Conservation (phyloP, 2,329 filamentous ascomycete species). For the Kalmusia sp. region DNA sequence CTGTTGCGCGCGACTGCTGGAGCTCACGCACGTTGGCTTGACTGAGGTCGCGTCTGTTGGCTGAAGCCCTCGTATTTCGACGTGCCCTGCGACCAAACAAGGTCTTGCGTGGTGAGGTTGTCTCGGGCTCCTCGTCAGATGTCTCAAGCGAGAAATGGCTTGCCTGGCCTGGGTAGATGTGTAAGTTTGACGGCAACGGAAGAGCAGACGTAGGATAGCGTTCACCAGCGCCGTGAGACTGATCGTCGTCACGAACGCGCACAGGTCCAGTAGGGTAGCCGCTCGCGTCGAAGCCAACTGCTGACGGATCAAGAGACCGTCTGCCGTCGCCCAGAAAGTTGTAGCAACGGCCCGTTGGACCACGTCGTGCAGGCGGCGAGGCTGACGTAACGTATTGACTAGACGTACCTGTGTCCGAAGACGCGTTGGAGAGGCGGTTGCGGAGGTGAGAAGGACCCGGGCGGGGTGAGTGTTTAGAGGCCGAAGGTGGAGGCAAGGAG, state of each 20-base stretch:
- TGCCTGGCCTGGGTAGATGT: slow-evolving; percentile 28
- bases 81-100: slow-evolving; percentile 31
- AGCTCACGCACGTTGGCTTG: slow-evolving; percentile 3
- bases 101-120: slow-evolving; percentile 27
- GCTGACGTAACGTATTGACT: slow-evolving; percentile 20
- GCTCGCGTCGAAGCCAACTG: slow-evolving; percentile 16
- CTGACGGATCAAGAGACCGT: slow-evolving; percentile 4
- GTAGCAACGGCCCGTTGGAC: slow-evolving; percentile 5
- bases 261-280: slow-evolving; percentile 20
- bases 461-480: slow-evolving; percentile 33
- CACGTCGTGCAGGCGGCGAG: slow-evolving; percentile 25
- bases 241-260: slow-evolving; percentile 31
- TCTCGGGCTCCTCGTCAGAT: slow-evolving; percentile 35
- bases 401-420: slow-evolving; percentile 28
- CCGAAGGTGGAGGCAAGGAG: slow-evolving; percentile 46
- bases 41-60: neutral
- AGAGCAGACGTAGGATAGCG: slow-evolving; percentile 57
- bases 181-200: slow-evolving; percentile 49
- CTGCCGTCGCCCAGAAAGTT: slow-evolving; percentile 5
- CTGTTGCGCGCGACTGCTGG: neutral
- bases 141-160: slow-evolving; percentile 29
- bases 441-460: slow-evolving; percentile 39
- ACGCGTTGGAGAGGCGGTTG: slow-evolving; percentile 34
- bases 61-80: slow-evolving; percentile 1
- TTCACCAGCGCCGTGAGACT: slow-evolving; percentile 51